These are phyloP conservation scores for Ustilago tritici DNA, from an alignment of 1,284 basidiomycete genomes.

Conservation along the genomic window DNA sequence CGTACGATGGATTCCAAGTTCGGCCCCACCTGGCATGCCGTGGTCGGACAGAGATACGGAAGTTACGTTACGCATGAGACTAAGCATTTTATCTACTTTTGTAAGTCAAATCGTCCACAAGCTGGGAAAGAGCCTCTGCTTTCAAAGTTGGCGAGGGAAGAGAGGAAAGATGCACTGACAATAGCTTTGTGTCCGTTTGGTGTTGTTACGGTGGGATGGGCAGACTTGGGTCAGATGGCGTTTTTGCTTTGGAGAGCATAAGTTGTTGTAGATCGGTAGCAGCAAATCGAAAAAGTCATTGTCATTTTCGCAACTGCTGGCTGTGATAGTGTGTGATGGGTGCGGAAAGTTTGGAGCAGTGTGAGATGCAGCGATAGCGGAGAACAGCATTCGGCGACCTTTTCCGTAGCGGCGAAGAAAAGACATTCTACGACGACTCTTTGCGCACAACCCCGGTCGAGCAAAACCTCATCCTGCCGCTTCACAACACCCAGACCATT, in stretches of 20 bases:
- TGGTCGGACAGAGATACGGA: slow-evolving; percentile 91
- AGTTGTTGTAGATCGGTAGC: background rate
- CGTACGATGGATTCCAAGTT: slow-evolving; percentile 93
- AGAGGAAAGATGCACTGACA: background rate
- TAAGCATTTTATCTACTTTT: slow-evolving; percentile 69
- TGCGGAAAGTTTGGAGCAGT: too few species aligned
- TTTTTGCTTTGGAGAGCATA: slow-evolving; percentile 68
- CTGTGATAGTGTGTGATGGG: background rate
- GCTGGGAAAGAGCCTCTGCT: too few species aligned
- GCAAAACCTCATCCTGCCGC: too few species aligned
- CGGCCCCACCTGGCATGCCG: slow-evolving; percentile 95
- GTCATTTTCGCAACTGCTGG: background rate
- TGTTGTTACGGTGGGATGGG: background rate
- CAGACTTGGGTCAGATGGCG: slow-evolving; percentile 67
- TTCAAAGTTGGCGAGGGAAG: background rate
- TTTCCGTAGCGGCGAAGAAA: too few species aligned
- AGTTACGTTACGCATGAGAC: slow-evolving; percentile 89
- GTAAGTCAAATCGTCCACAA: slow-evolving; percentile 43
- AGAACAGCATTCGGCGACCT: too few species aligned
- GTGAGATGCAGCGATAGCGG: too few species aligned
- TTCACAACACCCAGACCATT: too few species aligned
- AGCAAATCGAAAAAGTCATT: background rate
- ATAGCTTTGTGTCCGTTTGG: background rate
- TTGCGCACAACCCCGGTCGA: too few species aligned
- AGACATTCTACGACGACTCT: too few species aligned